Evolutionary conservation across 495 filamentous ascomycete species (phyloP).

Genomic region (Darksidea phi): DNA sequence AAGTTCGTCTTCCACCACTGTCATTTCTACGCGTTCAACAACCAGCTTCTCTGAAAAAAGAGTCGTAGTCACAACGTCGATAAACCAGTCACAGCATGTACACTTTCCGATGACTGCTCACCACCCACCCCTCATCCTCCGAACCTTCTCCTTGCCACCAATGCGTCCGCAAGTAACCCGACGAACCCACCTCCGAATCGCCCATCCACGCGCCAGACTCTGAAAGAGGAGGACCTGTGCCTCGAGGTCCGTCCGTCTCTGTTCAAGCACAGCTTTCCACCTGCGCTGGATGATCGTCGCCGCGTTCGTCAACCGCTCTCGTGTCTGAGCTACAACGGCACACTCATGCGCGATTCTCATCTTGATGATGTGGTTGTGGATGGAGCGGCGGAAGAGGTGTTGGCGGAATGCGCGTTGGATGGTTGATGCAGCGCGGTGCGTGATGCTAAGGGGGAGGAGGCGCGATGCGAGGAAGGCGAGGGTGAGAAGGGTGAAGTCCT

Average conservation of each 20-base stretch:
- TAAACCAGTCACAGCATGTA: too few species aligned
- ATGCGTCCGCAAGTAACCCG: constrained; percentile 24
- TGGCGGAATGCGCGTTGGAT: constrained; percentile 51
- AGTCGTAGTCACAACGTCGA: too few species aligned
- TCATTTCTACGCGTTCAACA: too few species aligned
- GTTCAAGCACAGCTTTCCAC: constrained; percentile 43
- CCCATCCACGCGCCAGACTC: constrained; percentile 43
- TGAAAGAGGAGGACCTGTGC: constrained; percentile 43
- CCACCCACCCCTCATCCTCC: constrained; percentile 29
- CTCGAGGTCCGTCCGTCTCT: constrained; percentile 33
- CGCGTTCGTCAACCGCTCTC: constrained; percentile 37
- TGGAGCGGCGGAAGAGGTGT: constrained; percentile 10
- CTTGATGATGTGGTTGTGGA: constrained; percentile 28
- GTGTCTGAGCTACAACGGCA: constrained; percentile 38
- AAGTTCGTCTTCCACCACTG: too few species aligned
- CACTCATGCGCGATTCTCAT: constrained; percentile 42
- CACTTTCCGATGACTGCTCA: background rate
- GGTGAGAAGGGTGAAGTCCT: constrained; percentile 56
- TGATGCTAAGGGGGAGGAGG: constrained; percentile 54
- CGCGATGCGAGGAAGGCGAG: constrained; percentile 65
- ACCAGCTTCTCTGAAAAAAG: too few species aligned
- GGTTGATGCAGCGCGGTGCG: constrained; percentile 52
- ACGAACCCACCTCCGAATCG: constrained; percentile 32
- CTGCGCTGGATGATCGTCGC: constrained; percentile 43
- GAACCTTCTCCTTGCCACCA: constrained; percentile 31